A percentile compares a stretch with the other conserved stretches of the same genome.
Conservation (phyloP, 192 early-diverging fungal genomes). For the Lobosporangium transversale region DNA sequence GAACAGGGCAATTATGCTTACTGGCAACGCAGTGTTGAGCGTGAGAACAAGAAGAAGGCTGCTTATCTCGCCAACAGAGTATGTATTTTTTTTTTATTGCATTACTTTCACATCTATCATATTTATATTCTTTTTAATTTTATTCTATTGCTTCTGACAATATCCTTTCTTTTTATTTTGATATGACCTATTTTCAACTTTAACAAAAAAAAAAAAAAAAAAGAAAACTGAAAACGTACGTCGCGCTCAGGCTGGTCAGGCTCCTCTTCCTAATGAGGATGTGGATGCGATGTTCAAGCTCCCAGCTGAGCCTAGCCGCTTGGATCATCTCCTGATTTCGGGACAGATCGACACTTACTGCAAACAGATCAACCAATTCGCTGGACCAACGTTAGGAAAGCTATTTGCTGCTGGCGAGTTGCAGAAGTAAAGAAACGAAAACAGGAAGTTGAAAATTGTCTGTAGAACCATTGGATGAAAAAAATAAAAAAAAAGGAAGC, state of each 20-base stretch:
- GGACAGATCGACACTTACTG: slow-evolving; percentile 93
- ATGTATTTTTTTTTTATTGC: slow-evolving; percentile 20
- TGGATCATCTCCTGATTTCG: slow-evolving; percentile 89
- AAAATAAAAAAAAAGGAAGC: background rate
- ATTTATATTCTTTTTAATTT: too few species aligned
- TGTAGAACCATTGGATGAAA: background rate
- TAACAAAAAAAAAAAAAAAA: too few species aligned
- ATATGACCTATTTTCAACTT: background rate
- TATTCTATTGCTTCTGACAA: too few species aligned
- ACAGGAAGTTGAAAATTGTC: background rate
- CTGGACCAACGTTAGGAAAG: slow-evolving; percentile 94
- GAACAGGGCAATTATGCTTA: slow-evolving; percentile 93
- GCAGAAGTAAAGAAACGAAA: slow-evolving; percentile 62
- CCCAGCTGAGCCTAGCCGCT: slow-evolving; percentile 87
- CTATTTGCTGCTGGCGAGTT: slow-evolving; percentile 86
- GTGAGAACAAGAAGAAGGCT: slow-evolving; percentile 85
- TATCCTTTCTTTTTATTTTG: background rate
- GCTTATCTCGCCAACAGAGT: slow-evolving; percentile 67
- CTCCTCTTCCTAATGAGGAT: slow-evolving; percentile 83
- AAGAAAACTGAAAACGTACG: slow-evolving; percentile 79
- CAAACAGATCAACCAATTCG: slow-evolving; percentile 92
- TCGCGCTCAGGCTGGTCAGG: slow-evolving; percentile 72
- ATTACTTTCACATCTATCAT: too few species aligned
- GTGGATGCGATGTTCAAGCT: slow-evolving; percentile 74
- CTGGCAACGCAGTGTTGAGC: slow-evolving; percentile 92